A percentile compares a stretch with the other conserved stretches of the same genome.
Evolutionary conservation across 257 asterid genomes (phyloP).

Genomic region (Solanum appendiculatum): DNA sequence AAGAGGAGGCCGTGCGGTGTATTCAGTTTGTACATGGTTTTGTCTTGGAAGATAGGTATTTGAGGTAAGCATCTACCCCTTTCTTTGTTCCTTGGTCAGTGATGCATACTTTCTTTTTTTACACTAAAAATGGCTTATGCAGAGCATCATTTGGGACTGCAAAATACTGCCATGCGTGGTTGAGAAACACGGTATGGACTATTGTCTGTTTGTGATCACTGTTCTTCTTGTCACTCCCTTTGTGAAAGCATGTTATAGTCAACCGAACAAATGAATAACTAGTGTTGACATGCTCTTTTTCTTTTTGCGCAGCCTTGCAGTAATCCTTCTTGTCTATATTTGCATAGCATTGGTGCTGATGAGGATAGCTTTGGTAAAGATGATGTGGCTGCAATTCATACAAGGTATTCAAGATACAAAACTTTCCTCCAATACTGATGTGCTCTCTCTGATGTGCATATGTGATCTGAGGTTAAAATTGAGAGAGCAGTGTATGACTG

Average conservation of each 20-base stretch:
- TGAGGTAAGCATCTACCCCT: slow-evolving; percentile 51
- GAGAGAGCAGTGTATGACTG: neutral
- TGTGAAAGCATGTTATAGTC: neutral
- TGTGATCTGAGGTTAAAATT: neutral
- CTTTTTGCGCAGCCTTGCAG: slow-evolving; percentile 70
- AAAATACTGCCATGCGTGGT: slow-evolving; percentile 96
- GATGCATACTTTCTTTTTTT: neutral
- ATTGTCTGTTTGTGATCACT: neutral
- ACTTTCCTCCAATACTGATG: neutral
- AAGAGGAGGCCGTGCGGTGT: slow-evolving; percentile 91
- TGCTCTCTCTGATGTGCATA: neutral
- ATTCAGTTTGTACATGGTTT: slow-evolving; percentile 91
- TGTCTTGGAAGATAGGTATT: slow-evolving; percentile 70
- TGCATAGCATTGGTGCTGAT: slow-evolving; percentile 84
- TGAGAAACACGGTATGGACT: slow-evolving; percentile 69
- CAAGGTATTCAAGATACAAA: slow-evolving; percentile 44
- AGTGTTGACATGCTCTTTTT: slow-evolving; percentile 11
- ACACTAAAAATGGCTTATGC: slow-evolving; percentile 20
- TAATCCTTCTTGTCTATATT: slow-evolving; percentile 86
- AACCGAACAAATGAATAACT: neutral
- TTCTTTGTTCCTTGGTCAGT: neutral
- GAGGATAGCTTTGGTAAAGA: slow-evolving; percentile 98
- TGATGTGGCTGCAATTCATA: slow-evolving; percentile 92
- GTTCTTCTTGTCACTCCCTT: slow-evolving; percentile 1
- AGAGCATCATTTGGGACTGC: slow-evolving; percentile 99